Conservation (phyloP, 495 filamentous ascomycete genomes). For the Neurospora sp. region DNA sequence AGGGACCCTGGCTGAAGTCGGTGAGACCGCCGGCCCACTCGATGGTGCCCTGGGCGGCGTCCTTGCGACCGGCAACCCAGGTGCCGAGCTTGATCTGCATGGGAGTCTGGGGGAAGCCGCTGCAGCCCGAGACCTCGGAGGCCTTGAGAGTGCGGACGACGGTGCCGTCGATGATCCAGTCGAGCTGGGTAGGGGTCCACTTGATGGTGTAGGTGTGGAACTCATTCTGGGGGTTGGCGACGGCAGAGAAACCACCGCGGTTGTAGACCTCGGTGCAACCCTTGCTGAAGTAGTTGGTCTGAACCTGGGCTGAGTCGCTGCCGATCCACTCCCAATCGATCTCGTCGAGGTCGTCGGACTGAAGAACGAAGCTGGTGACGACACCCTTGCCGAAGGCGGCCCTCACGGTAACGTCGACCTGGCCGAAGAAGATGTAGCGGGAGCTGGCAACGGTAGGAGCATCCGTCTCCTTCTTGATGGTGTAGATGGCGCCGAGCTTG, state of each 20-base stretch:
- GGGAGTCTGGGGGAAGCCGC: constrained; percentile 82
- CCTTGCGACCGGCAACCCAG: constrained; percentile 72
- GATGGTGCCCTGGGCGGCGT: constrained; percentile 64
- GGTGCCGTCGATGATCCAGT: constrained; percentile 73
- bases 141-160: constrained; percentile 62
- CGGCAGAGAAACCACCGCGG: constrained; percentile 57
- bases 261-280: constrained; percentile 66
- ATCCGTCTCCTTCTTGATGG: constrained; percentile 62
- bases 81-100: constrained; percentile 78
- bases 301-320: constrained; percentile 51
- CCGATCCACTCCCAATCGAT: constrained; percentile 89
- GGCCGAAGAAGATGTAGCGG: constrained; percentile 75
- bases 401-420: constrained; percentile 55
- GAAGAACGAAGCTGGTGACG: constrained; percentile 75
- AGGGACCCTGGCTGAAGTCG: constrained; percentile 68
- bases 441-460: constrained; percentile 61
- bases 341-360: constrained; percentile 89
- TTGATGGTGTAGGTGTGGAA: constrained; percentile 84
- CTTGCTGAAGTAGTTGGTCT: constrained; percentile 95
- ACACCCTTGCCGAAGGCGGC: constrained; percentile 60
- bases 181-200: constrained; percentile 66
- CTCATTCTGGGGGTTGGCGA: constrained; percentile 48
- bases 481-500: constrained; percentile 63
- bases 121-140: constrained; percentile 41
- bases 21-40: constrained; percentile 79